Evolutionary conservation across 768 basidiomycete species (phyloP).

Genomic region (Termitomyces titanicus): DNA sequence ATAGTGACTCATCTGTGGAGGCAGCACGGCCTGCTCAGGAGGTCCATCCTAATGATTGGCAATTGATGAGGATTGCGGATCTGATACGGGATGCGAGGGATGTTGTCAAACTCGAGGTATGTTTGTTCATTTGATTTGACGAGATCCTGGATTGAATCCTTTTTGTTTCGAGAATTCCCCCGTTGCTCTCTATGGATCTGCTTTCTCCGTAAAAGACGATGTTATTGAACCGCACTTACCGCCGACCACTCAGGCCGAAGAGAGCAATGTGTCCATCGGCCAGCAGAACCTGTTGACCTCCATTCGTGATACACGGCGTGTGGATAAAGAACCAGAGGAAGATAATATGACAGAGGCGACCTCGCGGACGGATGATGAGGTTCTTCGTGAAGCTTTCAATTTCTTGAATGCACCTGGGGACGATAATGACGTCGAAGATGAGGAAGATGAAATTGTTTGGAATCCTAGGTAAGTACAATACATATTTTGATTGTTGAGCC

Average conservation of each 20-base stretch:
- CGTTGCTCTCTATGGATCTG: constrained; percentile 17
- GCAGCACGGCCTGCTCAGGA: constrained; percentile 24
- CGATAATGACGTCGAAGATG: constrained; percentile 60
- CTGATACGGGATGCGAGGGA: constrained; percentile 67
- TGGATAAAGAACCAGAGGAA: constrained; percentile 34
- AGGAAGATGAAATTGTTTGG: constrained; percentile 78
- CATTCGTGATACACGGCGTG: constrained; percentile 20
- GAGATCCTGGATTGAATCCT: not conserved
- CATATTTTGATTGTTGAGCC: not conserved
- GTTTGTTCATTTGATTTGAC: constrained; percentile 14
- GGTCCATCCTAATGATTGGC: constrained; percentile 90
- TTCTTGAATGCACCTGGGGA: constrained; percentile 42
- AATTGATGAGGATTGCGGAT: constrained; percentile 90
- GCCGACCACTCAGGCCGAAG: not conserved
- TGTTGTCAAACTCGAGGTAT: constrained; percentile 58
- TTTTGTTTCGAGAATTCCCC: constrained; percentile 35
- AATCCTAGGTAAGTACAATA: constrained; percentile 50
- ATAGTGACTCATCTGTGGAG: constrained; percentile 19
- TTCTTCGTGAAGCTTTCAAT: constrained; percentile 65
- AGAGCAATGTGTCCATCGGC: constrained; percentile 5
- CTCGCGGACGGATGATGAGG: constrained; percentile 80
- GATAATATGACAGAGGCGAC: constrained; percentile 67
- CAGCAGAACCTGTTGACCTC: constrained; percentile 22
- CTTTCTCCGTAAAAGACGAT: constrained; percentile 6
- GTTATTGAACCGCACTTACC: constrained; percentile 20